Evolutionary conservation across 768 basidiomycete species (phyloP), one percentile per base, ranked within the genome.

Genomic region (Tephrocybe sp.): DNA sequence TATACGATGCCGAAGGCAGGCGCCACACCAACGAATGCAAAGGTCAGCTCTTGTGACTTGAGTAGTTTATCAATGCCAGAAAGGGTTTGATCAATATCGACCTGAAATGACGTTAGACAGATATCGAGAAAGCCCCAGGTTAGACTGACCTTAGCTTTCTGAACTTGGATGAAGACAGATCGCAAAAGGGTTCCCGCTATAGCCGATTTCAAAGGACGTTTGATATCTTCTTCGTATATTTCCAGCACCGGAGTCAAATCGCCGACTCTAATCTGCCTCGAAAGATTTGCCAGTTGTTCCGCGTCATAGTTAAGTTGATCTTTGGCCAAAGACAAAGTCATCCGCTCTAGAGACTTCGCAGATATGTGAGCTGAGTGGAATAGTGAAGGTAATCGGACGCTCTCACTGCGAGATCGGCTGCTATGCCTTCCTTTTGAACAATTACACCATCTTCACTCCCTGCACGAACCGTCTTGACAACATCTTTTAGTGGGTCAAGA

Each of bases 21-120:
- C 0, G 96, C 94, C 13, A 98, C 87, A 57, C 95, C 95, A 53
- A 98, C 93, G 61, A 98, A 98, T 5, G 90, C 96, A 60, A 99
- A 99, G 1, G 93, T 97, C 39, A 97, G 74, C 63, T 96, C 92
- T 68, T 97, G 94, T 1, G 92, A 95, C 58, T 87, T 92, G 56
- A 98, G 83, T 48, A 98, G 74, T 62, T 88, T 92, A 67, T 98
- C 96, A 57, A 98, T 94, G 5, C 95, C 95, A 8, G 84, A 74
- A 36, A 98, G 74, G 0, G 94, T 87, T 67, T 95, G 84, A 55
- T 95, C 90, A 47, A 97, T 83, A 66, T 98, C 96, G 52, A 95
- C 92, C 90, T 93, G 10, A 33, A 8, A 51, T 9, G 16, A 49
- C 36, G 32, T 30, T 26, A 26, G 34, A 36, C 39, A 2, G 19